phyloP scores from a whole-genome alignment of 2,329 filamentous ascomycete genomes.

The Diaporthe velutina region DNA sequence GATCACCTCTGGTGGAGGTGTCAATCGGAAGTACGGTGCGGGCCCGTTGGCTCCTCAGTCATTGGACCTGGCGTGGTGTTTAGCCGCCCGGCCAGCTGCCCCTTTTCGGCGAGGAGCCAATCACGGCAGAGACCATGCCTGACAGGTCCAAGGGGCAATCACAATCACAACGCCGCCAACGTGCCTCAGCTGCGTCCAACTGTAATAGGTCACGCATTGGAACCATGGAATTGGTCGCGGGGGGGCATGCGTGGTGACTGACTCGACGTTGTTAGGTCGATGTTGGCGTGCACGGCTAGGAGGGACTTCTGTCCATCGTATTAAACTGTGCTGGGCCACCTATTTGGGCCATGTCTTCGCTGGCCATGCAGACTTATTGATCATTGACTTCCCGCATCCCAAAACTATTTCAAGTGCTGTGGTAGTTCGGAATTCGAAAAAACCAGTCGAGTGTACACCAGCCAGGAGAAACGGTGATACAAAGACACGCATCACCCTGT shows the following conservation, averaged over 20 bases:
- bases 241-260: background rate
- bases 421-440: background rate
- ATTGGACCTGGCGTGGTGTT: conserved; percentile 2
- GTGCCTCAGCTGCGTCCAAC: background rate
- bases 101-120: conserved; percentile 15
- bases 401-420: no score
- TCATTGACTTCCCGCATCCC: background rate
- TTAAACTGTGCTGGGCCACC: background rate
- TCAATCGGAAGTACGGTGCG: conserved; percentile 10
- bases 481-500: no score
- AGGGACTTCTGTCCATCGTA: background rate
- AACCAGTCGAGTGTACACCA: rapidly evolving
- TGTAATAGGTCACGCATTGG: background rate
- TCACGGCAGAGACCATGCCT: background rate
- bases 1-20: background rate
- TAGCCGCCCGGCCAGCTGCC: conserved; percentile 30
- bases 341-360: background rate
- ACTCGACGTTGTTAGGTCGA: conserved; percentile 12
- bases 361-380: background rate
- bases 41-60: background rate
- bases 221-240: background rate
- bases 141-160: conserved; percentile 26
- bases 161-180: conserved; percentile 33
- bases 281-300: background rate
- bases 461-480: background rate